Evolutionary conservation across 2,329 filamentous ascomycete species (phyloP), one percentile per base, ranked within the genome.

Genomic region (Aspergillus sp.): DNA sequence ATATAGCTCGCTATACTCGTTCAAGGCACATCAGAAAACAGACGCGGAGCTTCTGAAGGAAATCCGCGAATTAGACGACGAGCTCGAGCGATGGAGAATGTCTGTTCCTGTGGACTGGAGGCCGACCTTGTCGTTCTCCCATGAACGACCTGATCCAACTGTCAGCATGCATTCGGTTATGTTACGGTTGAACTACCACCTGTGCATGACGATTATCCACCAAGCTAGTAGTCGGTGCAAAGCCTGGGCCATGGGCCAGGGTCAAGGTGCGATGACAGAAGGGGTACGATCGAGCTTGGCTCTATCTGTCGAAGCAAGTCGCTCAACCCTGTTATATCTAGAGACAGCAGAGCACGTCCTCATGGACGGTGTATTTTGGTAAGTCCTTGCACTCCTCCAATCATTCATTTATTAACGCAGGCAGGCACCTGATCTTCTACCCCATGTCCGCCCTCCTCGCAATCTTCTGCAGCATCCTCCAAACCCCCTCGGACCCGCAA

Each of bases 31-130:
- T 2, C 67, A 68, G 10, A 81, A 80, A 50, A 70, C 75, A 0
- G 77, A 81, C 37, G 76, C 77, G 0, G 76, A 81, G 47, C 60
- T 82, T 0, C 64, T 82, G 2, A 70, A 72, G 7, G 72, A 76
- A 3, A 81, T 82, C 10, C 73, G 79, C 5, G 74, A 80, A 57
- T 63, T 82, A 0, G 79, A 82, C 49, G 74, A 78, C 19, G 76
- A 80, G 25, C 63, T 82, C 0, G 79, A 82, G 42, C 59, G 60
- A 10, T 82, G 79, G 79, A 69, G 80, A 1, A 53, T 72, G 1
- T 76, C 77, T 0, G 56, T 82, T 0, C 74, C 75, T 0, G 54
- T 57, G 0, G 53, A 66, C 5, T 74, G 68, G 47, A 67, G 77
- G 2, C 79, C 79, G 0, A 70, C 67, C 0, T 60, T 82, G 7